phyloP scores from a whole-genome alignment of 2,329 filamentous ascomycete species.

The Trichophyton benhamiae region DNA sequence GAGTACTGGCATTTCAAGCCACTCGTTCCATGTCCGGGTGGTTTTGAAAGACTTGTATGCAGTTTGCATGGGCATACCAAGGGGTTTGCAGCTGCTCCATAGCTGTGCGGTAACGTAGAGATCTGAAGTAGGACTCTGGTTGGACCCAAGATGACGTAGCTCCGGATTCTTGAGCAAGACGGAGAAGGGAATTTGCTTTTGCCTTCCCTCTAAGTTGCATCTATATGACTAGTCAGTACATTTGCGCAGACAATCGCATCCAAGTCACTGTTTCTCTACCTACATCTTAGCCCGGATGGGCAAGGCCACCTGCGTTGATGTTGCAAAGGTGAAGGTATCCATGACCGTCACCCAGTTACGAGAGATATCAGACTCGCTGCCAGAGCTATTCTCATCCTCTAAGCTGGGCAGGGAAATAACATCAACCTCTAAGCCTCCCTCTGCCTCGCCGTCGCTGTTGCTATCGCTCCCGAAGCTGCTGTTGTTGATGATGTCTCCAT shows the following conservation, averaged over 20 bases:
- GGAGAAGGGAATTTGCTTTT: conserved; percentile 62
- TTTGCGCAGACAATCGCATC: conserved; percentile 3
- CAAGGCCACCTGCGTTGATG: conserved; percentile 69
- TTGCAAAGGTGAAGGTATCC: conserved; percentile 94
- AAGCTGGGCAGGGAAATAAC: background rate
- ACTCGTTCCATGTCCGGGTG: conserved; percentile 74
- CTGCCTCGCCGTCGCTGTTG: background rate
- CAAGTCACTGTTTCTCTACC: conserved; percentile 18
- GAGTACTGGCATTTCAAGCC: conserved; percentile 75
- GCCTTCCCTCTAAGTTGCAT: conserved; percentile 64
- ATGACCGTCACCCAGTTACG: conserved; percentile 9
- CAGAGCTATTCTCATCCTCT: conserved; percentile 4
- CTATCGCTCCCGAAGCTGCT: too few species aligned
- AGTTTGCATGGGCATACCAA: conserved; percentile 85
- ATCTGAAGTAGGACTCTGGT: conserved; percentile 69
- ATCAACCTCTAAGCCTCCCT: background rate
- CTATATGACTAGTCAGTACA: conserved; percentile 29
- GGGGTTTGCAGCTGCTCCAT: conserved; percentile 89
- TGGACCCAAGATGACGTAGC: conserved; percentile 76
- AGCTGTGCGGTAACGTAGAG: conserved; percentile 87
- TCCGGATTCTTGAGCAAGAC: conserved; percentile 66
- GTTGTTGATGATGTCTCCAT: background rate
- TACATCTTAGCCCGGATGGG: conserved; percentile 55
- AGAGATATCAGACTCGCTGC: conserved; percentile 1
- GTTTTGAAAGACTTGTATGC: conserved; percentile 82